A percentile compares a stretch with the other conserved stretches of the same genome.
Evolutionary conservation across 345 rosid species (phyloP).

Genomic region (Erysimum cheiranthoides): DNA sequence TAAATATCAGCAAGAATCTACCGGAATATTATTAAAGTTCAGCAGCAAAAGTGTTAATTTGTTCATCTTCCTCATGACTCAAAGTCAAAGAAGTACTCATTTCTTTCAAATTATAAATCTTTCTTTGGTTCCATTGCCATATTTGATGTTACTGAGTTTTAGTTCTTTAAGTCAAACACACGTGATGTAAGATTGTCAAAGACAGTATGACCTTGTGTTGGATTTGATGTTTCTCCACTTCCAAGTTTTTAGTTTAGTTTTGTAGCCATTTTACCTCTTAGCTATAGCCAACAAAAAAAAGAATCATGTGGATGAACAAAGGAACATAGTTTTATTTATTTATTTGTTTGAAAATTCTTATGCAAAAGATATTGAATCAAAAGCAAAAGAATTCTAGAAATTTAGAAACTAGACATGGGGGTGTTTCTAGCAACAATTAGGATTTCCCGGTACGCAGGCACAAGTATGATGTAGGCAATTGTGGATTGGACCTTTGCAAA

Average conservation of each 20-base stretch:
- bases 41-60: constrained; percentile 21
- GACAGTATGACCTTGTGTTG: too few species aligned
- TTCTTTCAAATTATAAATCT: constrained; percentile 4
- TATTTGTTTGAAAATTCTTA: not conserved
- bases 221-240: not conserved
- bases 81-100: constrained; percentile 32
- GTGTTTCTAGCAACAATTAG: constrained; percentile 31
- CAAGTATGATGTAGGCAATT: constrained; percentile 20
- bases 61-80: constrained; percentile 15
- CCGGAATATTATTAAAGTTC: not conserved
- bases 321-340: not conserved
- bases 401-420: not conserved
- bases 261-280: not conserved
- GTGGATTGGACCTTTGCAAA: constrained; percentile 36
- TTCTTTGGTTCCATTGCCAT: constrained; percentile 3
- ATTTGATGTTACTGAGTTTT: not conserved
- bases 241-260: not conserved
- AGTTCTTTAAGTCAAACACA: not conserved
- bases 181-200: too few species aligned
- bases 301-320: not conserved
- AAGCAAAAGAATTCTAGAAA: not conserved
- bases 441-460: constrained; percentile 33
- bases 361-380: not conserved
- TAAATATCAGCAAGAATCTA: constrained; percentile 13
- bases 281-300: too few species aligned